Conservation (phyloP, 1,139 yeast species). For the Meyerozyma sp. region DNA sequence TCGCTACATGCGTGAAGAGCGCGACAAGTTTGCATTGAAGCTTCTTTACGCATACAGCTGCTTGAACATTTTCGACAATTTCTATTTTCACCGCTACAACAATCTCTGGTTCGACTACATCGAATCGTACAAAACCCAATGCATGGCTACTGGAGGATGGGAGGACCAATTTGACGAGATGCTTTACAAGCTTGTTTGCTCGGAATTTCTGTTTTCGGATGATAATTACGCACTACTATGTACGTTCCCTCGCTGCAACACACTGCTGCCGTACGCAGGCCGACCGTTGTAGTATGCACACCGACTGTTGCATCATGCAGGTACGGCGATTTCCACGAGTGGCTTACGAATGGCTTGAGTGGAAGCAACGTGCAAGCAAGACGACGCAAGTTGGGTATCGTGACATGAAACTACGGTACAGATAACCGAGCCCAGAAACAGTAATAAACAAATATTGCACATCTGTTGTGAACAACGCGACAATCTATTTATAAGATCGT, state of each 20-base stretch:
- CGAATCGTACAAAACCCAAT: slow-evolving; percentile 4
- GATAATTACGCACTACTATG: not conserved
- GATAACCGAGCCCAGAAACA: too few species aligned
- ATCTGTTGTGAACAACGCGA: too few species aligned
- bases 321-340: too few species aligned
- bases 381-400: too few species aligned
- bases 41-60: slow-evolving; percentile 8
- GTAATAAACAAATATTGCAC: too few species aligned
- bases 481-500: too few species aligned
- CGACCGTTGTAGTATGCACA: too few species aligned
- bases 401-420: too few species aligned
- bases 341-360: too few species aligned
- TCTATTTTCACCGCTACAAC: slow-evolving; percentile 3
- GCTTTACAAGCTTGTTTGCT: not conserved
- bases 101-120: slow-evolving; percentile 9
- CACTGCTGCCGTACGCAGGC: not conserved
- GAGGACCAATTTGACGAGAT: not conserved
- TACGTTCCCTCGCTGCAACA: not conserved
- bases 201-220: not conserved
- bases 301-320: too few species aligned
- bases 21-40: slow-evolving; percentile 20
- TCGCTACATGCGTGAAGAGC: slow-evolving; percentile 12
- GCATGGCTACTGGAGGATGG: not conserved
- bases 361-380: too few species aligned
- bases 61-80: slow-evolving; percentile 5